These are phyloP conservation scores for Amanita subjunquillea DNA, from an alignment of 768 basidiomycete genomes.

Conservation along the genomic window DNA sequence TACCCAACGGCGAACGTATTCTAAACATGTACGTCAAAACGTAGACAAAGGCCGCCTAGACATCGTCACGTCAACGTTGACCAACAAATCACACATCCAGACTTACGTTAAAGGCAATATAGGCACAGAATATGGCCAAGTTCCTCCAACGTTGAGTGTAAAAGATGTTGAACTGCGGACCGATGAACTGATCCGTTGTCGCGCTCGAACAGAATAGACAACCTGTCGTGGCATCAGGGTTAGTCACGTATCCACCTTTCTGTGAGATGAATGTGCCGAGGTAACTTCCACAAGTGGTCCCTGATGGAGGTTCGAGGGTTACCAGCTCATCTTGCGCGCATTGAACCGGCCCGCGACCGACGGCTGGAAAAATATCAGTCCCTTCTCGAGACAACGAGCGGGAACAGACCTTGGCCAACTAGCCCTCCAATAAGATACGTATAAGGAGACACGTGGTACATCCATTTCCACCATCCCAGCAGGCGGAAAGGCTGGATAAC, in stretches of 20 bases:
- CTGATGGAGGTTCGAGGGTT: slow-evolving; percentile 45
- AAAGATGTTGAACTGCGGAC: slow-evolving; percentile 44
- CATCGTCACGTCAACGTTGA: neutral
- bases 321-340: slow-evolving; percentile 61
- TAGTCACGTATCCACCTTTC: slow-evolving; percentile 50
- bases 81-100: neutral
- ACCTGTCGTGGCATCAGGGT: slow-evolving; percentile 34
- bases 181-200: slow-evolving; percentile 48
- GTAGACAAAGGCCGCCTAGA: slow-evolving; percentile 35
- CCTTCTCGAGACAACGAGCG: slow-evolving; percentile 19
- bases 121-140: slow-evolving; percentile 39
- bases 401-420: slow-evolving; percentile 30
- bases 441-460: slow-evolving; percentile 46
- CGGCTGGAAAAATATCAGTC: slow-evolving; percentile 26
- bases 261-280: slow-evolving; percentile 36
- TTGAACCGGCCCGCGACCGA: slow-evolving; percentile 36
- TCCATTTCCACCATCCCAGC: slow-evolving; percentile 67
- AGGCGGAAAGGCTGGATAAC: slow-evolving; percentile 54
- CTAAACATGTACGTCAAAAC: slow-evolving; percentile 49
- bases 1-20: slow-evolving; percentile 20
- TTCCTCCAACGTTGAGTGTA: slow-evolving; percentile 45
- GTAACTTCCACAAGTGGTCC: slow-evolving; percentile 42
- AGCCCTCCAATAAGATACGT: slow-evolving; percentile 44
- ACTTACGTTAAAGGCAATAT: slow-evolving; percentile 35
- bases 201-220: slow-evolving; percentile 49